These are phyloP conservation scores for Suillus alpinus DNA, from an alignment of 768 basidiomycete genomes.

Conservation along the genomic window DNA sequence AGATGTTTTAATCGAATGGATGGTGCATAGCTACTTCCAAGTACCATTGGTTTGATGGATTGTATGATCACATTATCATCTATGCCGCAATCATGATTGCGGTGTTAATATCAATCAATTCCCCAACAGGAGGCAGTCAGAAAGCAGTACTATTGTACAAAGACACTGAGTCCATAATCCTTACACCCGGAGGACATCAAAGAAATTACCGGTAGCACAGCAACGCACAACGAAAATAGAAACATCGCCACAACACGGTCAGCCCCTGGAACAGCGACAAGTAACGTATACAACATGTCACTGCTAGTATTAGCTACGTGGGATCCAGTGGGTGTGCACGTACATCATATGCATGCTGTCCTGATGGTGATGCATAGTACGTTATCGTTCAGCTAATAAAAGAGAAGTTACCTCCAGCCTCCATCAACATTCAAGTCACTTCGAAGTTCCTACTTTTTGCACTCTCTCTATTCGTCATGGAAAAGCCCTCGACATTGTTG, in stretches of 20 bases:
- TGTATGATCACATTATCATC: not conserved
- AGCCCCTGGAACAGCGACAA: not conserved
- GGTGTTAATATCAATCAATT: not conserved
- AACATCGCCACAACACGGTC: not conserved
- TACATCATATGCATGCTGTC: not conserved
- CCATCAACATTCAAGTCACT: not conserved
- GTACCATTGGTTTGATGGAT: not conserved
- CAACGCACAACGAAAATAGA: not conserved
- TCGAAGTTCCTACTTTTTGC: not conserved
- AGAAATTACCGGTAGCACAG: not conserved
- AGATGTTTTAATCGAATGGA: not conserved
- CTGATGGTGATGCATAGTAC: not conserved
- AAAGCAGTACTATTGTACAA: not conserved
- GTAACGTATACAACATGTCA: not conserved
- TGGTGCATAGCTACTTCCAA: not conserved
- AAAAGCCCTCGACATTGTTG: conserved; percentile 12
- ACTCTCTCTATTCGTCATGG: conserved; percentile 5
- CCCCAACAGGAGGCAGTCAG: not conserved
- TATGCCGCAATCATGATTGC: not conserved
- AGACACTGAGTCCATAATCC: not conserved
- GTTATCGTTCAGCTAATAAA: not conserved
- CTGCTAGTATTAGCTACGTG: not conserved
- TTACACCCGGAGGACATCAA: not conserved
- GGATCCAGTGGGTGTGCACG: not conserved
- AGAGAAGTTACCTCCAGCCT: not conserved